phyloP scores from a whole-genome alignment of 768 basidiomycete genomes.

The Calocera cornea region DNA sequence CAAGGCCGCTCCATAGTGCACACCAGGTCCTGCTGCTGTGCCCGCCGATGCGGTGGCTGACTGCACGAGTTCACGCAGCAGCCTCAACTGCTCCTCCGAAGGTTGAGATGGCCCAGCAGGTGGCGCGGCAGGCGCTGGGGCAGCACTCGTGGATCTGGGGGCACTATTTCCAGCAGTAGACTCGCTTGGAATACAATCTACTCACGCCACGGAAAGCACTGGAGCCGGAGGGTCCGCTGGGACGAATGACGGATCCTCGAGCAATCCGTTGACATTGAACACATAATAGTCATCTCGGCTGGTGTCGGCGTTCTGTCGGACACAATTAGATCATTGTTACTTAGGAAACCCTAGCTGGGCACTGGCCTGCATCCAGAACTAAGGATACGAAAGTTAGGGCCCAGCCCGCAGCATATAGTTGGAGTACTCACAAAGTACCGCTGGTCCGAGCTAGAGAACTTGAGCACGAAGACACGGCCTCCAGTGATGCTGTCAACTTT shows the following conservation, averaged over 20 bases:
- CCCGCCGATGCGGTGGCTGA: slow-evolving; percentile 25
- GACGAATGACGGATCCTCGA: slow-evolving; percentile 47
- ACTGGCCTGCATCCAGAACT: slow-evolving; percentile 82
- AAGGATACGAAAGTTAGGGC: slow-evolving; percentile 1
- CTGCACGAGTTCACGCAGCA: slow-evolving; percentile 41
- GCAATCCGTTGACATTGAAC: slow-evolving; percentile 52
- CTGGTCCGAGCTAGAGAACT: slow-evolving; percentile 81
- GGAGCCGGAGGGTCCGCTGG: neutral
- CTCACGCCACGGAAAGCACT: slow-evolving; percentile 4
- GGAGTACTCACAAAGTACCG: slow-evolving; percentile 62
- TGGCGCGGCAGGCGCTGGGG: slow-evolving; percentile 12
- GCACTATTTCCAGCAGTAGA: neutral
- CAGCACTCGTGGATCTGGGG: neutral
- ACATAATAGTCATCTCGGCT: slow-evolving; percentile 60
- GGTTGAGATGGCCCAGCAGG: slow-evolving; percentile 26
- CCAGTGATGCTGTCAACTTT: slow-evolving; percentile 52
- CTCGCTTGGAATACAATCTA: neutral
- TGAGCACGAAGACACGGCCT: slow-evolving; percentile 73
- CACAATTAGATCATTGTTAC: neutral
- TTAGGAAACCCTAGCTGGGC: neutral
- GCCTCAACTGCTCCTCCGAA: slow-evolving; percentile 50
- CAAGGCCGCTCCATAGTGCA: neutral
- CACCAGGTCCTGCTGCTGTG: neutral
- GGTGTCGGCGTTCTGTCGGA: slow-evolving; percentile 42
- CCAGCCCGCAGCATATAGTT: slow-evolving; percentile 9